Evolutionary conservation across 495 filamentous ascomycete species (phyloP), one percentile per base, ranked within the genome.

Genomic region (Articulospora tetracladia): DNA sequence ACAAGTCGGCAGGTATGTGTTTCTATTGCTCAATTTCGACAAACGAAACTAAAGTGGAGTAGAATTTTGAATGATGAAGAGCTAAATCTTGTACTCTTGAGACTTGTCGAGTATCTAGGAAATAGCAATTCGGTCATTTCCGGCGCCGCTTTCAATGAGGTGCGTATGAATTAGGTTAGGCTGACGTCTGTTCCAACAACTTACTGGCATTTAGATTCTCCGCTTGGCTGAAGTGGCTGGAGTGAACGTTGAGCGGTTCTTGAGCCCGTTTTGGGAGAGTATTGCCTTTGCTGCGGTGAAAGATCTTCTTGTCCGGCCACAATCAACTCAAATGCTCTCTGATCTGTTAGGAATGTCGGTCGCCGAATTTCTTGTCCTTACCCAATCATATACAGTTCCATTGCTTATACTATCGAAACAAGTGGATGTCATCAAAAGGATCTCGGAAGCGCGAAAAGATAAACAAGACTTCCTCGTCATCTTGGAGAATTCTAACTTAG

Each of bases 231-330:
- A 85, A 41, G 73, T 79, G 50, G 80, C 81, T 20, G 74, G 79
- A 3, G 71, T 83, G 53, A 85, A 82, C 0, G 77, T 86, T 13
- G 77, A 80, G 41, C 82, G 83, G 27, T 70, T 98, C 0, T 87
- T 97, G 63, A 82, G 83, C 49, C 93, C 93, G 8, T 97, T 89
- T 70, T 98, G 92, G 92, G 79, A 82, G 62, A 93, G 79, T 19
- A 77, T 98, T 48, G 90, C 91, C 7, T 82, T 90, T 49, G 80
- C 81, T 7, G 88, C 91, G 1, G 86, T 92, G 17, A 92, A 92
- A 69, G 90, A 96, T 61, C 71, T 97, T 30, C 81, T 86, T 22
- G 80, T 82, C 53, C 85, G 86, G 48, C 94, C 95, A 39, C 88
- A 96, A 67, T 89, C 90, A 65, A 86, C 86, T 8, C 87, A 91